Conservation (phyloP, 257 asterid species). For the Eucommia ulmoides region DNA sequence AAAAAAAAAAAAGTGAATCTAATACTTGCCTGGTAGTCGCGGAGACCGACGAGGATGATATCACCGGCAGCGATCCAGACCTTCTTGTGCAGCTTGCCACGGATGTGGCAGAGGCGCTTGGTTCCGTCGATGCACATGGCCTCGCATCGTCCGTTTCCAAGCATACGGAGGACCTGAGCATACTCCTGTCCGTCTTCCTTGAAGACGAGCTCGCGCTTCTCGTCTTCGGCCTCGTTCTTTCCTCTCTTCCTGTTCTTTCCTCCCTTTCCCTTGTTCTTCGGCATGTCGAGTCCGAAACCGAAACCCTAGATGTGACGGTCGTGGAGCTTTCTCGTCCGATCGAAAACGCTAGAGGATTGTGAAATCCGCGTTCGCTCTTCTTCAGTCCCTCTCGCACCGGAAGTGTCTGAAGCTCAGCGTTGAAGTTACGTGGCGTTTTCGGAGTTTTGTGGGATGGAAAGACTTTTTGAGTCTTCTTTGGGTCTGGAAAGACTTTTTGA, state of each 20-base stretch:
- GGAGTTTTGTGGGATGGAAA: too few relatives aligned
- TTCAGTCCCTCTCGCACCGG: too few relatives aligned
- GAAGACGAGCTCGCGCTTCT: slow-evolving; percentile 11
- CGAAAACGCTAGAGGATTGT: too few relatives aligned
- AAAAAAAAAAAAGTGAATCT: too few relatives aligned
- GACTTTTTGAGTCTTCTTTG: too few relatives aligned
- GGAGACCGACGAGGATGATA: slow-evolving; percentile 12
- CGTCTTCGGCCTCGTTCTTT: slow-evolving; percentile 12
- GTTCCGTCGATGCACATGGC: slow-evolving; percentile 8
- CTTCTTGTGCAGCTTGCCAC: slow-evolving; percentile 15
- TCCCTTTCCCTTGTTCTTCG: slow-evolving; percentile 19
- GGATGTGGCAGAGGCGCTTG: slow-evolving; percentile 10
- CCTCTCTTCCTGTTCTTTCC: slow-evolving; percentile 18
- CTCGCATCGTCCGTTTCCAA: slow-evolving; percentile 5
- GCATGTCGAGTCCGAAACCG: slow-evolving; percentile 5
- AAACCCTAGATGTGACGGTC: slow-evolving; percentile 3
- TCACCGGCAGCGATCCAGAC: slow-evolving; percentile 14
- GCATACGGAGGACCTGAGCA: slow-evolving; percentile 17
- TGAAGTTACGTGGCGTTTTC: too few relatives aligned
- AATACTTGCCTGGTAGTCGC: slow-evolving; percentile 14
- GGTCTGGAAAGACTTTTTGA: too few relatives aligned
- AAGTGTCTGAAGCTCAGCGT: too few relatives aligned
- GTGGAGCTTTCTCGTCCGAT: background rate
- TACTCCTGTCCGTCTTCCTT: slow-evolving; percentile 18
- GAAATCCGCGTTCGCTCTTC: too few relatives aligned